phyloP scores from a whole-genome alignment of 2,329 filamentous ascomycete species.

The Ceratocystis papillata region DNA sequence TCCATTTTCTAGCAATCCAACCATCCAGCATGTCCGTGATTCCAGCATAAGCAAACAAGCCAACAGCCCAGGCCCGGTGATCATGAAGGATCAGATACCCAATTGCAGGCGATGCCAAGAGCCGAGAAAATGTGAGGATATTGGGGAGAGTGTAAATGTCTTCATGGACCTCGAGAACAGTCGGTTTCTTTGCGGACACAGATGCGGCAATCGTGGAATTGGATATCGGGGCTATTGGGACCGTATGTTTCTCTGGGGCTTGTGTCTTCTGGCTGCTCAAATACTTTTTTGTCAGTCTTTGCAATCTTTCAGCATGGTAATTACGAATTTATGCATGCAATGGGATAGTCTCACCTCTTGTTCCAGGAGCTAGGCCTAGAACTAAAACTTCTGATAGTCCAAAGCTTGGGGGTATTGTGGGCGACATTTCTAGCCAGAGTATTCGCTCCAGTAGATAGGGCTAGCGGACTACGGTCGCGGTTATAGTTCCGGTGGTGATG shows the following conservation, averaged over 20 bases:
- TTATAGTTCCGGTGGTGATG: background rate
- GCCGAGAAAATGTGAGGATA: conserved; percentile 74
- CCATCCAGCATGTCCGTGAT: conserved; percentile 88
- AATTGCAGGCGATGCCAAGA: conserved; percentile 70
- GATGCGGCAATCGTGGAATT: background rate
- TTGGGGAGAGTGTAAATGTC: conserved; percentile 98
- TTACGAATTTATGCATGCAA: background rate
- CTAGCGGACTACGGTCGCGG: background rate
- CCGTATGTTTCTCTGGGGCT: background rate
- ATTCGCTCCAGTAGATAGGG: background rate
- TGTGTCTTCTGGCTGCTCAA: background rate
- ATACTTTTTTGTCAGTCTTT: conserved; percentile 2
- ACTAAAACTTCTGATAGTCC: background rate
- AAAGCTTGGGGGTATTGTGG: background rate
- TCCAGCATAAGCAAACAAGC: conserved; percentile 83
- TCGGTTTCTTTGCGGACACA: conserved; percentile 22
- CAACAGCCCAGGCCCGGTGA: conserved; percentile 65
- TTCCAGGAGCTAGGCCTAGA: background rate
- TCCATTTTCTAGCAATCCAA: conserved; percentile 81
- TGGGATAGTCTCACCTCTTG: conserved; percentile 7
- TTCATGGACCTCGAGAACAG: conserved; percentile 45
- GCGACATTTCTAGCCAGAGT: background rate
- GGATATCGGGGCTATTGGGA: background rate
- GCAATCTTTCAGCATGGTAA: background rate
- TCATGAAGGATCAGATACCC: conserved; percentile 84